Conservation (phyloP, 2,329 filamentous ascomycete genomes). For the Aspergillus aculeatus region DNA sequence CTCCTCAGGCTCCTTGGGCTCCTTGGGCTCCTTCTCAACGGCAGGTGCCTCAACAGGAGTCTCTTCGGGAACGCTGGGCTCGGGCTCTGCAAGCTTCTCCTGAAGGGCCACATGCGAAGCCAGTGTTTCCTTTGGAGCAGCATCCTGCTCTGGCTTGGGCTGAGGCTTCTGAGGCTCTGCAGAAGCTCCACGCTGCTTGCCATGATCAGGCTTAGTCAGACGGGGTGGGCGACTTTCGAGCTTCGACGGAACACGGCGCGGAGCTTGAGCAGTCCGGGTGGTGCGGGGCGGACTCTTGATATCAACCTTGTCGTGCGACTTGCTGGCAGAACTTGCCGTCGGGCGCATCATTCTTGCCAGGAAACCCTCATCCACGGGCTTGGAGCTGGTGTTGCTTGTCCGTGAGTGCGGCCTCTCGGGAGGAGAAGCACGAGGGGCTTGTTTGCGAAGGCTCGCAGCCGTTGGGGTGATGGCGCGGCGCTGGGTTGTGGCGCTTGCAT, state of each 20-base stretch:
- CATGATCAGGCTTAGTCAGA: slow-evolving; percentile 24
- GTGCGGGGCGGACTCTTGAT: slow-evolving; percentile 39
- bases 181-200: not conserved
- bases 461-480: slow-evolving; percentile 26
- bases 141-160: slow-evolving; percentile 1
- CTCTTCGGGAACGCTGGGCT: slow-evolving; percentile 4
- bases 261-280: slow-evolving; percentile 22
- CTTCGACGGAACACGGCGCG: slow-evolving; percentile 26
- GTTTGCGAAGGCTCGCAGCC: slow-evolving; percentile 28
- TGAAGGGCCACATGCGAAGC: slow-evolving; percentile 7
- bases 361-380: slow-evolving; percentile 47
- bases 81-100: slow-evolving; percentile 9
- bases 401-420: slow-evolving; percentile 43
- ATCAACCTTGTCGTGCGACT: slow-evolving; percentile 49
- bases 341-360: slow-evolving; percentile 54
- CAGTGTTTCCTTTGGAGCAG: slow-evolving; percentile 1
- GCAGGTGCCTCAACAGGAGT: not conserved
- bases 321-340: slow-evolving; percentile 51
- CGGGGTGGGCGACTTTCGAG: slow-evolving; percentile 19
- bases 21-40: not conserved
- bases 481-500: slow-evolving; percentile 22
- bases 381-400: slow-evolving; percentile 37
- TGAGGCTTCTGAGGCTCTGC: slow-evolving; percentile 10
- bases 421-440: slow-evolving; percentile 34
- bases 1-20: not conserved